Conservation (phyloP, 352 stramenopile species). For the Pythium monospermum region DNA sequence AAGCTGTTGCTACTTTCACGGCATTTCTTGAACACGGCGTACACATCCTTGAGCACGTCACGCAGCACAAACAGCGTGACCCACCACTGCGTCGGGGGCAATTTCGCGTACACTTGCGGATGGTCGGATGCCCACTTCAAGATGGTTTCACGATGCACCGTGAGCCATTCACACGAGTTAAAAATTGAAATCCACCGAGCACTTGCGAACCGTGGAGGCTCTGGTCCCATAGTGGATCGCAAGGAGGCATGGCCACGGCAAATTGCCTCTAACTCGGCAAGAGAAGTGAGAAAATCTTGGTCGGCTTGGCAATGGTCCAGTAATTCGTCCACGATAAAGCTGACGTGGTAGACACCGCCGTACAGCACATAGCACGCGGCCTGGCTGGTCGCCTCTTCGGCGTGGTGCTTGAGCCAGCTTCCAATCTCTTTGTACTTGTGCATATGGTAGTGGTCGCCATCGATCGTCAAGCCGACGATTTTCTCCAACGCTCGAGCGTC, state of each 20-base stretch:
- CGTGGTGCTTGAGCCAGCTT: conserved; percentile 23
- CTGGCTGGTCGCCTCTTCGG: conserved; percentile 18
- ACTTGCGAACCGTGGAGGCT: conserved; percentile 11
- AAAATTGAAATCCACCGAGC: conserved; percentile 39
- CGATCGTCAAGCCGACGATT: conserved; percentile 39
- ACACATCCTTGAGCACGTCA: conserved; percentile 44
- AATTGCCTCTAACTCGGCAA: conserved; percentile 32
- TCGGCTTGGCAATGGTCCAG: conserved; percentile 37
- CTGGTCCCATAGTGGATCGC: conserved; percentile 18
- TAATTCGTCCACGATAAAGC: conserved; percentile 38
- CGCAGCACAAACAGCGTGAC: conserved; percentile 40
- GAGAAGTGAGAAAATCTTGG: conserved; percentile 30
- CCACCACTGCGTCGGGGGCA: conserved; percentile 32
- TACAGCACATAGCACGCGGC: conserved; percentile 38
- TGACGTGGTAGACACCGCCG: conserved; percentile 37
- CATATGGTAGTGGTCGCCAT: conserved; percentile 48
- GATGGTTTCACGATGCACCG: conserved; percentile 40
- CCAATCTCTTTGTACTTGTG: conserved; percentile 28
- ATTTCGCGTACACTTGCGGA: conserved; percentile 8
- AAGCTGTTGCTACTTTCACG: conserved; percentile 24
- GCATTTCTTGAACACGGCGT: conserved; percentile 27
- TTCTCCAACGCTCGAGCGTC: conserved; percentile 36
- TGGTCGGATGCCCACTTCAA: conserved; percentile 35
- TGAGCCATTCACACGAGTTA: conserved; percentile 37
- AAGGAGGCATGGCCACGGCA: conserved; percentile 22